Evolutionary conservation across 148 eudicot species (phyloP), one percentile per base, ranked within the genome.

Genomic region (Chenopodium berlandieri): DNA sequence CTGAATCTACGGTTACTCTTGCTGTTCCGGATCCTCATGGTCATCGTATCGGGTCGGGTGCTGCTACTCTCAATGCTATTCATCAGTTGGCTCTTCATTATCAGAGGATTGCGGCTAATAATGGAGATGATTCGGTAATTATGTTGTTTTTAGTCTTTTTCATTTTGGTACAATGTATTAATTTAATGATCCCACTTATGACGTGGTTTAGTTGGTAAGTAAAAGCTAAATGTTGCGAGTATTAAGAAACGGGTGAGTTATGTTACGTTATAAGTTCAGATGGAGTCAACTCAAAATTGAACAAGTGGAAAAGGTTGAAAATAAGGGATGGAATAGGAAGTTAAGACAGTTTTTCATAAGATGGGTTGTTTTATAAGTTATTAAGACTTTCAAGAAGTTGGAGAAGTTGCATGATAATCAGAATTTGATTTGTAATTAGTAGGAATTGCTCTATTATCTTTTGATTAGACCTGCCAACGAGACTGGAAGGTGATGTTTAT

Each of bases 21-120:
- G 95, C 98, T 9, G 97, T 96, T 3, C 98, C 99, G 67, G 99
- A 96, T 47, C 99, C 97, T 0, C 63, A 89, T 22, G 99, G 98
- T 2, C 89, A 84, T 66, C 90, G 99, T 67, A 97, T 97, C 75
- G 99, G 98, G 9, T 97, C 99, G 56, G 99, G 99, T 13, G 97
- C 97, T 5, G 99, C 98, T 67, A 97, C 99, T 72, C 90, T 97
- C 23, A 88, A 94, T 64, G 98, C 99, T 76, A 86, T 97, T 74
- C 85, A 20, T 40, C 92, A 90, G 73, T 91, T 97, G 9, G 95
- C 93, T 17, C 37, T 81, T 16, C 91, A 96, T 80, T 91, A 90
- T 80, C 79, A 62, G 54, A 34, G 66, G 10, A 83, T 44, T 32
- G n/a, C 22, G 1, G 2, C 76, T 44, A 52, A 27, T 31, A 81